A percentile compares a stretch with the other conserved stretches of the same genome.
phyloP scores from a whole-genome alignment of 345 rosid genomes.

The Lepidium sativum region DNA sequence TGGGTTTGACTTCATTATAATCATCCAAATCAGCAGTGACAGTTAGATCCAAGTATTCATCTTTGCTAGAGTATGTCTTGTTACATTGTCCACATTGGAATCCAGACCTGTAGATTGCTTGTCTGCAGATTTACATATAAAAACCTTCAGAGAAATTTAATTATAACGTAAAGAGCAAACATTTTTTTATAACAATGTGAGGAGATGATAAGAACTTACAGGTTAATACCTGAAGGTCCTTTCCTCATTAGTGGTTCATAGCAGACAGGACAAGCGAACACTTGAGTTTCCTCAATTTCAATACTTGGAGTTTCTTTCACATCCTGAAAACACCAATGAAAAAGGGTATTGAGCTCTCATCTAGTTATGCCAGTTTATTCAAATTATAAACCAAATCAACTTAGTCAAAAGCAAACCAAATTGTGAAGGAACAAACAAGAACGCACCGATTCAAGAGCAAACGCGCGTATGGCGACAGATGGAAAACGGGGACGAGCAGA shows the following conservation, averaged over 20 bases:
- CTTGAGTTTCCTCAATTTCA: conserved; percentile 36
- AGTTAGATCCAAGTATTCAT: conserved; percentile 71
- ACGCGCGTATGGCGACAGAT: conserved; percentile 24
- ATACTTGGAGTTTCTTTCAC: conserved; percentile 26
- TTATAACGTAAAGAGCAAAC: not conserved
- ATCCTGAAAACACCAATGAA: not conserved
- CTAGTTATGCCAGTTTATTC: not conserved
- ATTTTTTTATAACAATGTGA: not conserved
- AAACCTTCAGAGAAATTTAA: not conserved
- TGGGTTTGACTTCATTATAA: conserved; percentile 63
- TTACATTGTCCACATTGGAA: conserved; percentile 73
- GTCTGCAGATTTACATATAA: conserved; percentile 36
- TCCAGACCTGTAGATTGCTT: conserved; percentile 82
- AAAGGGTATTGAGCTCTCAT: not conserved
- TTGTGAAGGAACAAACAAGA: not conserved
- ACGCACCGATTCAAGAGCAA: conserved; percentile 39
- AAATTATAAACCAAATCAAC: not conserved
- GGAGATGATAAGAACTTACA: conserved; percentile 47
- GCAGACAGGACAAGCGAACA: conserved; percentile 80
- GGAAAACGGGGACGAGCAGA: conserved; percentile 22
- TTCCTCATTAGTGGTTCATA: conserved; percentile 76
- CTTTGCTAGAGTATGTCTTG: conserved; percentile 83
- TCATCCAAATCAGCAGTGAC: conserved; percentile 59
- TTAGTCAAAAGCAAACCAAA: not conserved
- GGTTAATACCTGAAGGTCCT: conserved; percentile 85